Base-by-base conservation (phyloP, 768 basidiomycete species). In the Clathrus columnatus region DNA sequence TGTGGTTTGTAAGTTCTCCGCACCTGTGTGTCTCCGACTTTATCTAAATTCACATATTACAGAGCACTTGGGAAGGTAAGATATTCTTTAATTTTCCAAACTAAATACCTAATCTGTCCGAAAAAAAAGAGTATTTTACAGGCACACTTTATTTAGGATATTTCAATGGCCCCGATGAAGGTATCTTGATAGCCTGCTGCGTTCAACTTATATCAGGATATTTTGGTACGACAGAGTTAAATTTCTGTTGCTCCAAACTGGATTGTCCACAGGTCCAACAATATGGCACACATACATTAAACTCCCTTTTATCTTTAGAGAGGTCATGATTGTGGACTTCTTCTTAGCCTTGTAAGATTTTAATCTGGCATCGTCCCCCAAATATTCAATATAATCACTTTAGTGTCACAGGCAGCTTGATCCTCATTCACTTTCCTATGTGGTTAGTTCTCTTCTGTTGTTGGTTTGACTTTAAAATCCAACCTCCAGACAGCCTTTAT, bases 31-130 rank as follows among this genome's bases (percentile, higher is more conserved):
- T 4, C 23, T 51, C 36, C 27, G 48, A 54, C 7, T 20, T 28
- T 2, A 2, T 10, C n/a, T 30, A 3, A 10, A 6, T 41, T 30
- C n/a, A n/a, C 11, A 21, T 32, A n/a, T 4, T 24, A 3, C 17
- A 60, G 59, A 60, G 59, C 32, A 60, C 59, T 2, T 60, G 59
- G 59, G 59, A 60, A 57, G 57, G 57, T 58, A n/a, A 8, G 57
- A 20, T 27, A 24, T 11, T 42, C n/a, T 4, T 51, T n/a, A 5
- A 23, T 11, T 10, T 26, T 55, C 26, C n/a, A 11, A n/a, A n/a
- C 17, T 5, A 8, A 4, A 21, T 11, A n/a, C 2, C 32, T 54
- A 11, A 41, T 41, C 17, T 50, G 28, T 29, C n/a, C 14, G 28
- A 23, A 46, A 23, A 49, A 32, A 11, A 32, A 58, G 59, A 60